Conservation (phyloP, 768 basidiomycete genomes). For the Suillus fuscotomentosus region DNA sequence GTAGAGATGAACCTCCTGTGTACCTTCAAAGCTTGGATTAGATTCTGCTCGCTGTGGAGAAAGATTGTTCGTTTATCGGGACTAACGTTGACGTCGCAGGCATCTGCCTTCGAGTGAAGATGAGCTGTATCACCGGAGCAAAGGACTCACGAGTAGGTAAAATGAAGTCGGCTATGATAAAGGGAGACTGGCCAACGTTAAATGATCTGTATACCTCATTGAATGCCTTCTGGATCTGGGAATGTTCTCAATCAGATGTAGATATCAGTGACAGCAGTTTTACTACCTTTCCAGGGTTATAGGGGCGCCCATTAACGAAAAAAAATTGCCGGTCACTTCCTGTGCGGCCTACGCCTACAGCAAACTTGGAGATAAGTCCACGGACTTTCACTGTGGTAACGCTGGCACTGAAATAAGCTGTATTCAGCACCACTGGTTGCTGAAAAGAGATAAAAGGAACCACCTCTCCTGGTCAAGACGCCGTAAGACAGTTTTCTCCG, state of each 20-base stretch:
- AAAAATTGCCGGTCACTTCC: conserved; percentile 89
- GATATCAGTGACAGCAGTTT: background rate
- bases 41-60: conserved; percentile 79
- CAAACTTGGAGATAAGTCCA: conserved; percentile 85
- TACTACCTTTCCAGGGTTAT: conserved; percentile 68
- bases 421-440: background rate
- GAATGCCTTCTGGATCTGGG: conserved; percentile 82
- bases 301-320: conserved; percentile 91
- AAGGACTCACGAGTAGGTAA: conserved; percentile 67
- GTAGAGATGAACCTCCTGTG: conserved; percentile 4
- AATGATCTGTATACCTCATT: conserved; percentile 93
- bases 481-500: conserved; percentile 44
- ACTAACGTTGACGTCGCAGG: conserved; percentile 91
- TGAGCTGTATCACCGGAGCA: background rate
- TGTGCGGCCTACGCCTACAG: conserved; percentile 69
- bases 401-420: conserved; percentile 12
- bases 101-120: conserved; percentile 40
- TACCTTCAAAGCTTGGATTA: conserved; percentile 80
- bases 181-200: conserved; percentile 70
- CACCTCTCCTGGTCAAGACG: conserved; percentile 22
- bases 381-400: conserved; percentile 52
- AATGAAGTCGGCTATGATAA: conserved; percentile 80
- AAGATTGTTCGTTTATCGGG: conserved; percentile 98
- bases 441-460: conserved; percentile 6
- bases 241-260: background rate